Conservation (phyloP, 106 monocot genomes). For the Iris macrosiphon region DNA sequence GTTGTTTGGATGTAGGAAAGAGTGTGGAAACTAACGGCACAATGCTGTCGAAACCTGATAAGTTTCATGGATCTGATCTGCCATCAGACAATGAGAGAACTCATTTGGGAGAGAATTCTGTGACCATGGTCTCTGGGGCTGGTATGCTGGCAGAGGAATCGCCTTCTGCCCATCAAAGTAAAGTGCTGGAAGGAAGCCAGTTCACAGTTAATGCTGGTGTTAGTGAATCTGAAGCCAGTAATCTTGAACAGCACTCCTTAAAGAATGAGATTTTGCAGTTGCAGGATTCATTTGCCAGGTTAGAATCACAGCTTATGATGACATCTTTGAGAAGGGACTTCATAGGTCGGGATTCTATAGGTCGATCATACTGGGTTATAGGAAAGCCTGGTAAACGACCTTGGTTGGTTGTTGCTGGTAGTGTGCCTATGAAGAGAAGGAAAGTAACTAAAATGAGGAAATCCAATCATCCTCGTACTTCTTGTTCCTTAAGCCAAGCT, state of each 20-base stretch:
- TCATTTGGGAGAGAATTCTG: conserved; percentile 1
- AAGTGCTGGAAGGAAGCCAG: background rate
- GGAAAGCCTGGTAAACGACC: conserved; percentile 57
- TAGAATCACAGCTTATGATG: conserved; percentile 57
- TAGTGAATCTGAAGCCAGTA: conserved; percentile 11
- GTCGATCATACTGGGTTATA: conserved; percentile 71
- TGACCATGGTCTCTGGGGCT: conserved; percentile 7
- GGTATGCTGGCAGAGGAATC: conserved; percentile 10
- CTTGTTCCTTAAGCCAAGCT: no score
- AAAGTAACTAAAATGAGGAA: background rate
- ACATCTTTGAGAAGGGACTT: conserved; percentile 69
- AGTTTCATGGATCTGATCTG: conserved; percentile 4
- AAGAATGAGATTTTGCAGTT: conserved; percentile 50
- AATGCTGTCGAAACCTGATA: background rate
- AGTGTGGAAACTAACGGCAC: conserved; percentile 10
- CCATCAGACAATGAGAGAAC: conserved; percentile 8
- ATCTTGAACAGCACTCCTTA: conserved; percentile 34
- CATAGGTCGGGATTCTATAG: conserved; percentile 67
- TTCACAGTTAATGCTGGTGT: conserved; percentile 3
- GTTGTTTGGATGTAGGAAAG: background rate
- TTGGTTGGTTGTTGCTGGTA: conserved; percentile 71
- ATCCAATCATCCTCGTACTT: no score
- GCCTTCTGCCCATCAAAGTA: conserved; percentile 7
- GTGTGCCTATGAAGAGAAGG: conserved; percentile 11
- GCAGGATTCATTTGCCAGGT: conserved; percentile 44